These are phyloP conservation scores for Ophiostoma montium DNA, from an alignment of 2,329 filamentous ascomycete genomes.

Conservation along the genomic window DNA sequence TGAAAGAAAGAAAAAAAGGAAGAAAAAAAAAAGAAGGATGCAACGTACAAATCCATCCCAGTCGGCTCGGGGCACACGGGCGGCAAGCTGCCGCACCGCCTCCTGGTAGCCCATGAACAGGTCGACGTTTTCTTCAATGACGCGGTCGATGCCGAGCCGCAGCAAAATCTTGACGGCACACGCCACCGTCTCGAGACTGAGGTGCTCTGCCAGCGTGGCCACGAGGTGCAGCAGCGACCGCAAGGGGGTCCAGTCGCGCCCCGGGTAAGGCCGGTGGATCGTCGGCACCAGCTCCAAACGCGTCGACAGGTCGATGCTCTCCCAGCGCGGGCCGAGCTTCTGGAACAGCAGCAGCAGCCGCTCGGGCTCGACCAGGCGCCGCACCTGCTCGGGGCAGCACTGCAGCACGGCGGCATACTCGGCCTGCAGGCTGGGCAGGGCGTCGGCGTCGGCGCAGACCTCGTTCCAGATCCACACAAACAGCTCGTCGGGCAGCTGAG, in stretches of 20 bases:
- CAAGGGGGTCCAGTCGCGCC: slow-evolving; percentile 32
- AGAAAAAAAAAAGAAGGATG: slow-evolving; percentile 12
- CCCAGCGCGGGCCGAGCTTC: slow-evolving; percentile 40
- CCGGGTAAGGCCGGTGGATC: slow-evolving; percentile 14
- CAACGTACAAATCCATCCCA: slow-evolving; percentile 25
- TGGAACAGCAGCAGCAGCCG: slow-evolving; percentile 40
- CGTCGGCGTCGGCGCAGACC: slow-evolving; percentile 37
- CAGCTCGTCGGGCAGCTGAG: slow-evolving; percentile 50
- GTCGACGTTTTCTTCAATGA: slow-evolving; percentile 30
- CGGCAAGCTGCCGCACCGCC: slow-evolving; percentile 29
- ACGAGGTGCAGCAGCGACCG: slow-evolving; percentile 30
- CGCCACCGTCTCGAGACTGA: slow-evolving; percentile 22
- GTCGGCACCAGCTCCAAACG: slow-evolving; percentile 12
- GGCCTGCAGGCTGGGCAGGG: slow-evolving; percentile 35
- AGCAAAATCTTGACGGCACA: slow-evolving; percentile 34
- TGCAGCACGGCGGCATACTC: slow-evolving; percentile 46
- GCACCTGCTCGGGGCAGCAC: slow-evolving; percentile 21
- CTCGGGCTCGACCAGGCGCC: slow-evolving; percentile 30
- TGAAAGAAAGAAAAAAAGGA: slow-evolving; percentile 17
- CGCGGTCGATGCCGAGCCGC: slow-evolving; percentile 39
- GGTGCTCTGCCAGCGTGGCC: slow-evolving; percentile 19
- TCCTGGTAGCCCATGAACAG: slow-evolving; percentile 26
- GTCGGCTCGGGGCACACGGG: slow-evolving; percentile 23
- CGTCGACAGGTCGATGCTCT: slow-evolving; percentile 21
- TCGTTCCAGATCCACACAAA: slow-evolving; percentile 52